Percentiles rank a stretch among this genome's conserved stretches.
Evolutionary conservation across 2,329 filamentous ascomycete genomes (phyloP).

Genomic region (Nemania abortiva): DNA sequence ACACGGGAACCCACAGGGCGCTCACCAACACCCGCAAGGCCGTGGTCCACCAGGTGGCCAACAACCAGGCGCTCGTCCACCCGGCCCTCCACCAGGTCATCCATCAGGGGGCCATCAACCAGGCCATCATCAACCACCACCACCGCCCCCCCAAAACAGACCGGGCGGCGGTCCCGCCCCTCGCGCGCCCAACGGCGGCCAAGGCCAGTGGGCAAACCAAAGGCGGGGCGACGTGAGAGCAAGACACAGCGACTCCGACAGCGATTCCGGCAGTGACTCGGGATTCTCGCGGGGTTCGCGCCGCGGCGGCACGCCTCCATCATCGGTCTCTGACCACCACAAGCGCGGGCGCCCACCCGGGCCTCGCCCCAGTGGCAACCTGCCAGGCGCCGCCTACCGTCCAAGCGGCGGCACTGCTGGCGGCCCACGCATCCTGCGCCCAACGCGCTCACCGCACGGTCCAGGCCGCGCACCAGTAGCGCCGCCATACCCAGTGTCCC

Average conservation of each 20-base stretch:
- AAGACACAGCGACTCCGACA: conserved; percentile 23
- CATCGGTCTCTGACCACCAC: conserved; percentile 35
- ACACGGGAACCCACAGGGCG: background rate
- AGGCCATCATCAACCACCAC: conserved; percentile 1
- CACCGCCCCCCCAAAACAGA: background rate
- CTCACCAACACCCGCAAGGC: background rate
- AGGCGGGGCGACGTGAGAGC: background rate
- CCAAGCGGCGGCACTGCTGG: background rate
- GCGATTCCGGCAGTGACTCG: conserved; percentile 34
- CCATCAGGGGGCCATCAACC: background rate
- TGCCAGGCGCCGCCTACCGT: background rate
- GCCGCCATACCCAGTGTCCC: conserved; percentile 11
- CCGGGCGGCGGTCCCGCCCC: conserved; percentile 2
- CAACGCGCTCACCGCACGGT: conserved; percentile 13
- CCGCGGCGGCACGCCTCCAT: conserved; percentile 35
- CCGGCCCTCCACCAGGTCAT: background rate
- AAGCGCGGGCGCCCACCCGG: background rate
- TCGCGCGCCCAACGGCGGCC: background rate
- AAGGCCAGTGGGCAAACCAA: background rate
- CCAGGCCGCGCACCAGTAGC: background rate
- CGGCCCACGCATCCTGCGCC: background rate
- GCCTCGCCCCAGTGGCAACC: background rate
- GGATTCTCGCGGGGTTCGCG: conserved; percentile 33
- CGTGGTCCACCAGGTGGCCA: background rate
- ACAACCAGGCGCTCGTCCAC: background rate